Percentiles rank a stretch among this genome's conserved stretches.
These are phyloP conservation scores for Cephalotrichum gorgonifer DNA, from an alignment of 2,329 filamentous ascomycete species.

Conservation along the genomic window DNA sequence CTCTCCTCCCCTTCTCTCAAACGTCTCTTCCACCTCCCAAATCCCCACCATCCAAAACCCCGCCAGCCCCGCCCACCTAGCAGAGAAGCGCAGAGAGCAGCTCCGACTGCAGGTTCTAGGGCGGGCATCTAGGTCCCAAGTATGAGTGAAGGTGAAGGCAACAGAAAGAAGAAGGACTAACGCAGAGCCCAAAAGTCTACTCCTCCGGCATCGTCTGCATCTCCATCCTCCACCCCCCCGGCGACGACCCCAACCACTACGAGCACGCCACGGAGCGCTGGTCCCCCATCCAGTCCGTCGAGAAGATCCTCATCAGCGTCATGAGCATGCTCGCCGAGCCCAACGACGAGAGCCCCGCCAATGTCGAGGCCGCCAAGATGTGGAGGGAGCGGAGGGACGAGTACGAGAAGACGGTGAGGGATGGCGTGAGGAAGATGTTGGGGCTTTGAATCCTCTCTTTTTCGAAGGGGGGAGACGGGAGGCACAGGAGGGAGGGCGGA, in stretches of 20 bases:
- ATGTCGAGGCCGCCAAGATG: conserved; percentile 93
- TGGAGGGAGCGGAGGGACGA: conserved; percentile 77
- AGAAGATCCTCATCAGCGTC: conserved; percentile 93
- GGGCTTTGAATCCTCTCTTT: no score
- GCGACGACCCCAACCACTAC: conserved; percentile 97
- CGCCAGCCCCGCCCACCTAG: no score
- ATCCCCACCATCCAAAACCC: not conserved
- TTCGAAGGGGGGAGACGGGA: no score
- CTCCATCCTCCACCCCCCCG: conserved; percentile 92
- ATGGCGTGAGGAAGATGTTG: conserved; percentile 69
- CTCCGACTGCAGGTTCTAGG: no score
- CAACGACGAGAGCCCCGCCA: conserved; percentile 93
- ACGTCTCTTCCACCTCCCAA: not conserved
- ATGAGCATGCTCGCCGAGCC: conserved; percentile 98
- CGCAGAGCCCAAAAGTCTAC: conserved; percentile 67
- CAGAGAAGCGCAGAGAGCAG: no score
- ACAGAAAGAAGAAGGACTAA: not conserved
- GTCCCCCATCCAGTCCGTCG: conserved; percentile 93
- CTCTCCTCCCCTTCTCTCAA: not conserved
- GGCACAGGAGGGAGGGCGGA: no score
- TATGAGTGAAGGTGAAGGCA: not conserved
- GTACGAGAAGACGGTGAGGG: conserved; percentile 79
- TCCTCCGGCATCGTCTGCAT: conserved; percentile 89
- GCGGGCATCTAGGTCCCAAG: no score
- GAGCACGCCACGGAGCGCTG: conserved; percentile 92